Conservation (phyloP, 148 eudicot species). For the Rhododendron ovatum region DNA sequence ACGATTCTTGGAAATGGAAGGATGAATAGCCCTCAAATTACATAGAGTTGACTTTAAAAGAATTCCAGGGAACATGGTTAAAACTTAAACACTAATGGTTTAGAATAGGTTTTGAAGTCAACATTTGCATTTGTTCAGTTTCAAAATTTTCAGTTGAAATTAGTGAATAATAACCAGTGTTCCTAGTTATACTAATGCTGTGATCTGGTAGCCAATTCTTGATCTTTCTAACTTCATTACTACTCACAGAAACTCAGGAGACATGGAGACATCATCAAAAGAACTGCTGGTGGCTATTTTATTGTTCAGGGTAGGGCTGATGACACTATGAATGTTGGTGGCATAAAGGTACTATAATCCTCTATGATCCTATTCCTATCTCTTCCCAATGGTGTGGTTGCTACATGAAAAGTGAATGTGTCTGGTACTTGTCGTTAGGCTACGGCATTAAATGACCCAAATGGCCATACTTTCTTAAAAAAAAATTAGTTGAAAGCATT, state of each 20-base stretch:
- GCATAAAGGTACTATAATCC: slow-evolving; percentile 65
- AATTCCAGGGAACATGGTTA: background rate
- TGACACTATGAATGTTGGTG: slow-evolving; percentile 99
- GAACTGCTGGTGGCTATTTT: slow-evolving; percentile 65
- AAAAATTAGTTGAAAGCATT: background rate
- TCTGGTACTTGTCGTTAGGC: background rate
- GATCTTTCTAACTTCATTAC: background rate
- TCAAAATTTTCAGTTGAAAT: background rate
- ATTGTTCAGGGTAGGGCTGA: slow-evolving; percentile 90
- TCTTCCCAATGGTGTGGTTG: background rate
- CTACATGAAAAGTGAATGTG: background rate
- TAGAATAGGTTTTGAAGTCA: background rate
- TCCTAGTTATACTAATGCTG: background rate
- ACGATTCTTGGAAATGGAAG: background rate
- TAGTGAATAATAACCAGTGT: background rate
- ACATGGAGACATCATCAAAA: slow-evolving; percentile 89
- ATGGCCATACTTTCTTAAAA: background rate
- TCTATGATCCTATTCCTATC: background rate
- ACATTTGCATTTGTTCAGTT: background rate
- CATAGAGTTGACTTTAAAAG: background rate
- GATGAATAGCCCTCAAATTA: background rate
- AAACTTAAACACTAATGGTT: background rate
- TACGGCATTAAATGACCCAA: background rate
- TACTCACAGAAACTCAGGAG: slow-evolving; percentile 66
- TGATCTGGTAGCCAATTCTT: background rate